Base-by-base conservation (phyloP, 495 filamentous ascomycete genomes). In the Podospora comata region DNA sequence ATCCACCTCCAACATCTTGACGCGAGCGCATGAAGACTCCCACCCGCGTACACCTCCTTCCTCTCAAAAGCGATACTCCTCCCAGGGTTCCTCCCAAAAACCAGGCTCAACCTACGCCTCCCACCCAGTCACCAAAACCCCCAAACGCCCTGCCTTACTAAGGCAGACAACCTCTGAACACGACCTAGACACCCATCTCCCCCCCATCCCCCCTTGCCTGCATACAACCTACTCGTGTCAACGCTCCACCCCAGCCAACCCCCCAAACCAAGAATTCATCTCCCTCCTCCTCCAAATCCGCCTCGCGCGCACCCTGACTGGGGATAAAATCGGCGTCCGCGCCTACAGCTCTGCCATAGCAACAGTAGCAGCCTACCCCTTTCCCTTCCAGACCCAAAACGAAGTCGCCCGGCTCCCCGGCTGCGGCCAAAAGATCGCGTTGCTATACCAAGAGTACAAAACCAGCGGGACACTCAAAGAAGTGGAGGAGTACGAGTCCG, bases 271-370 rank as follows among this genome's bases (percentile, higher is more conserved):
- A 61, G 75, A 72, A 0, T 99, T 99, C 79, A 89, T 98, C 59
- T 72, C 83, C 1, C 83, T 92, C 68, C 84, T 99, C 1, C 80
- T 89, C 67, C 91, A 90, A 53, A 92, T 99, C 69, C 85, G 88
- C 18, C 84, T 85, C 2, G 85, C 91, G 1, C 85, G 94, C 28
- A 81, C 85, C 7, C 81, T 98, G 9, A 87, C 83, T 0, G 85
- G 86, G 3, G 92, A 97, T 69, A 83, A 90, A 27, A 89, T 96
- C 61, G 92, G 92, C 15, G 87, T 93, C 0, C 85, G 92, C n/a
- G 93, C 94, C 0, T 98, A 98, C 75, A 92, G 90, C 64, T 92
- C 89, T 5, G 88, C 88, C 60, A 97, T 99, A 65, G 92, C 95
- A 13, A 78, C 90, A 0, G 71, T 99, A 1, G 87, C 90, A 16